These are phyloP conservation scores for Wallacemonas rigidus DNA, from an alignment of 208 protist species.

Conservation along the genomic window DNA sequence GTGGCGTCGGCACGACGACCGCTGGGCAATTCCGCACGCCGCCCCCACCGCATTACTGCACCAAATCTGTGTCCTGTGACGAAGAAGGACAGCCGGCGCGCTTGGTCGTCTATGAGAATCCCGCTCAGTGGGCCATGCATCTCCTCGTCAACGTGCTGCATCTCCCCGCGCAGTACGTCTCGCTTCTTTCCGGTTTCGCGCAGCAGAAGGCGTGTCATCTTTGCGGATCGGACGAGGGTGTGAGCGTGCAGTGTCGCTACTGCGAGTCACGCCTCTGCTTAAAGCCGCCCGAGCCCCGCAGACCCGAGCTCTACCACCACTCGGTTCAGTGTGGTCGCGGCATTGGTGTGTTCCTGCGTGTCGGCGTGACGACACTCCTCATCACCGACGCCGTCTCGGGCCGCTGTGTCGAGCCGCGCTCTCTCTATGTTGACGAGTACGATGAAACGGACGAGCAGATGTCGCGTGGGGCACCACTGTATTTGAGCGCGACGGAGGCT, in stretches of 20 bases:
- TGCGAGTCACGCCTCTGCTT: slow-evolving; percentile 57
- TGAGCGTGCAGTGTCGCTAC: slow-evolving; percentile 56
- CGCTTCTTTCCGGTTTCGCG: slow-evolving; percentile 36
- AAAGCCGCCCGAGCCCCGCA: slow-evolving; percentile 9
- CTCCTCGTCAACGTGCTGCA: slow-evolving; percentile 53
- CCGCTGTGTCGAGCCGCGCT: slow-evolving; percentile 25
- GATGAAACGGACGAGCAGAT: slow-evolving; percentile 45
- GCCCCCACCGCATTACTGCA: too few relatives aligned
- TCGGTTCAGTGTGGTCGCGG: slow-evolving; percentile 47
- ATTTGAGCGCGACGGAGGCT: slow-evolving; percentile 29
- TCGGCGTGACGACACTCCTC: slow-evolving; percentile 34
- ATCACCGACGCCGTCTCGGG: slow-evolving; percentile 50
- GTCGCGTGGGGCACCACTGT: slow-evolving; percentile 33
- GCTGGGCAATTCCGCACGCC: too few relatives aligned
- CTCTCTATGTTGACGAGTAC: slow-evolving; percentile 76
- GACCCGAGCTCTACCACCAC: slow-evolving; percentile 62
- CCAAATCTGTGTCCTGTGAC: too few relatives aligned
- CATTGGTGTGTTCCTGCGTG: slow-evolving; percentile 57
- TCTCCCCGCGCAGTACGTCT: slow-evolving; percentile 37
- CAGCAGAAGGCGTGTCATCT: slow-evolving; percentile 30
- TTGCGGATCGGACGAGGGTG: slow-evolving; percentile 27
- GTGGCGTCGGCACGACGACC: not conserved
- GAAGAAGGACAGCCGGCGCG: slow-evolving; percentile 1
- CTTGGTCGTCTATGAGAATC: slow-evolving; percentile 19
- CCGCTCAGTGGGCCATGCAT: slow-evolving; percentile 30